Percentiles rank a stretch among this genome's conserved stretches.
phyloP scores from a whole-genome alignment of 345 rosid species.

The Bruguiera gymnorhiza region DNA sequence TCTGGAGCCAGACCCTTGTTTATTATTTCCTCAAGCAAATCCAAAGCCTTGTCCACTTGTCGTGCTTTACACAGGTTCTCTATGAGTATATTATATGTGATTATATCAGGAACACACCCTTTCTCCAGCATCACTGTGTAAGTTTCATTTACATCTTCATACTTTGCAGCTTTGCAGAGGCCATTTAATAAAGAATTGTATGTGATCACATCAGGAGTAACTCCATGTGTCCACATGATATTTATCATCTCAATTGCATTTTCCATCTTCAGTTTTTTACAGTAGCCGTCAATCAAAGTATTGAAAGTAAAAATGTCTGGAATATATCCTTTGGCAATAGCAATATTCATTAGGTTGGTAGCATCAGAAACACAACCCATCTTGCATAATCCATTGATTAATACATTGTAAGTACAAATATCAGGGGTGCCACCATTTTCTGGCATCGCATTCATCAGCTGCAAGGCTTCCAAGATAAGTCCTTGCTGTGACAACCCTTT shows the following conservation, averaged over 20 bases:
- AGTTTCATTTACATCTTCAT: conserved; percentile 73
- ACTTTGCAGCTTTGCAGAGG: conserved; percentile 78
- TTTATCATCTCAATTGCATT: conserved; percentile 60
- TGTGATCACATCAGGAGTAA: conserved; percentile 77
- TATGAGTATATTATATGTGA: conserved; percentile 75
- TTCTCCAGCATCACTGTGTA: conserved; percentile 62
- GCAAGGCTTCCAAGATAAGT: conserved; percentile 64
- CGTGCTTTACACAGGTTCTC: conserved; percentile 79
- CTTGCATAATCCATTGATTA: conserved; percentile 82
- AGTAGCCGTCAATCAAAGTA: conserved; percentile 80
- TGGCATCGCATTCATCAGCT: conserved; percentile 64
- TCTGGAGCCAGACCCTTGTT: conserved; percentile 57
- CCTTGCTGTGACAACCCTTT: conserved; percentile 79
- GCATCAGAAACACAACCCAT: conserved; percentile 90
- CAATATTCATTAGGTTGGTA: conserved; percentile 54
- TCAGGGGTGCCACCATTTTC: conserved; percentile 58
- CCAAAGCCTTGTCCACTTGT: conserved; percentile 59
- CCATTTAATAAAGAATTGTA: conserved; percentile 86
- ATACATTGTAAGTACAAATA: conserved; percentile 76
- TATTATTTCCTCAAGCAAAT: conserved; percentile 56
- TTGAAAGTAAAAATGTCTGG: conserved; percentile 87
- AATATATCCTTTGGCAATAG: conserved; percentile 61
- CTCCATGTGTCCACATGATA: conserved; percentile 62
- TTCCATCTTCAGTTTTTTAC: conserved; percentile 70
- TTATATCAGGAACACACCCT: conserved; percentile 66